Evolutionary conservation across 2,329 filamentous ascomycete genomes (phyloP).

Genomic region (Claviceps sp.): DNA sequence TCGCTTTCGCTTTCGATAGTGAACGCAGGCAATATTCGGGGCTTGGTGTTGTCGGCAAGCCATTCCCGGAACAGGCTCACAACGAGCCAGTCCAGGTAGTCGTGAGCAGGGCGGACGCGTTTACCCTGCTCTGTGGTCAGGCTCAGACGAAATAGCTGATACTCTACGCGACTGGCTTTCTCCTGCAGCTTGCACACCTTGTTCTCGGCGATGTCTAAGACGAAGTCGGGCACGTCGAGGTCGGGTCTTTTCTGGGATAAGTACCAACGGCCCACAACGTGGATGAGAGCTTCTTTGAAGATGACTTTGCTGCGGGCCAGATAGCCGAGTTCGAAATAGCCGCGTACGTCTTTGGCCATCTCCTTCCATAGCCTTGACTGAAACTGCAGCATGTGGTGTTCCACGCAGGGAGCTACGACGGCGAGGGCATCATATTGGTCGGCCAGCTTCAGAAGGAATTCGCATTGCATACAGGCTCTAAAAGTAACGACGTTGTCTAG

Average conservation of each 20-base stretch:
- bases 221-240: constrained; percentile 46
- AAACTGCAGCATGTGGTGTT: no score
- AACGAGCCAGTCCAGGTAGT: constrained; percentile 81
- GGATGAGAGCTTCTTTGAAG: constrained; percentile 77
- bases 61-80: constrained; percentile 60
- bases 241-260: constrained; percentile 67
- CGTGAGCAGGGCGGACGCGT: constrained; percentile 32
- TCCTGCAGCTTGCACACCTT: no score
- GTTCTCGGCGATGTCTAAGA: no score
- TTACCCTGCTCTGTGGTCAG: constrained; percentile 48
- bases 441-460: constrained; percentile 50
- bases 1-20: constrained; percentile 11
- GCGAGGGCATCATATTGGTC: no score
- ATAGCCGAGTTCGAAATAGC: constrained; percentile 80
- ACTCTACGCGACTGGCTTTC: no score
- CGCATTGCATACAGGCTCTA: constrained; percentile 86
- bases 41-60: constrained; percentile 49
- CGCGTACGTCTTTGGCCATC: constrained; percentile 89
- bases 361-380: constrained; percentile 60
- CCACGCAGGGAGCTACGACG: no score
- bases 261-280: constrained; percentile 92
- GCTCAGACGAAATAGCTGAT: no score
- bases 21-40: constrained; percentile 34
- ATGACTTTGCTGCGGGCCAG: constrained; percentile 72
- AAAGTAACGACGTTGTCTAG: constrained; percentile 82